Evolutionary conservation across 1,284 basidiomycete genomes (phyloP).

Genomic region (Jaminaea rosea): DNA sequence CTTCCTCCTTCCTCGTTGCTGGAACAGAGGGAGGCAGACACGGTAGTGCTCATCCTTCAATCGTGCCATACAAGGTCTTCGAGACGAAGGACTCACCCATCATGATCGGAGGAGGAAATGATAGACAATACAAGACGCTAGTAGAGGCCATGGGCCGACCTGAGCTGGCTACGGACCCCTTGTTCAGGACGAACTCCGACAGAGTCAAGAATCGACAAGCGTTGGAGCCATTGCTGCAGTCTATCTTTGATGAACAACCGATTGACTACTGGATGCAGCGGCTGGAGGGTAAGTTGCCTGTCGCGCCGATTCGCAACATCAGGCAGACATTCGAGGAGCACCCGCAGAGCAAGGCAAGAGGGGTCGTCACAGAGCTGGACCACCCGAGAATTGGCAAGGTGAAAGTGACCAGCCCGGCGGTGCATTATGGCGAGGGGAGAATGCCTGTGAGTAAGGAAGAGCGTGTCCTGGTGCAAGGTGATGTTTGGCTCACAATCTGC

Average conservation of each 20-base stretch:
- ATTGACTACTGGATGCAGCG: slow-evolving; percentile 28
- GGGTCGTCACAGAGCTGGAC: slow-evolving; percentile 58
- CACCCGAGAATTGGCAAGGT: slow-evolving; percentile 66
- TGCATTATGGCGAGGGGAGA: slow-evolving; percentile 73
- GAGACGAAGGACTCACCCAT: slow-evolving; percentile 77
- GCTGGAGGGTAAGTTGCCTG: slow-evolving; percentile 30
- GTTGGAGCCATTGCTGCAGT: slow-evolving; percentile 65
- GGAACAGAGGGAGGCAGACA: slow-evolving; percentile 76
- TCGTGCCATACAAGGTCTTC: slow-evolving; percentile 52
- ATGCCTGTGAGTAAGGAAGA: slow-evolving; percentile 42
- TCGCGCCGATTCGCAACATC: slow-evolving; percentile 70
- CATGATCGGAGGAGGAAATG: slow-evolving; percentile 87
- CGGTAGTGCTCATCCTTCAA: slow-evolving; percentile 70
- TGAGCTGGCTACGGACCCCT: slow-evolving; percentile 11
- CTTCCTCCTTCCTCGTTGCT: slow-evolving; percentile 68
- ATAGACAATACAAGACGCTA: slow-evolving; percentile 60
- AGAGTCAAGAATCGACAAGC: slow-evolving; percentile 68
- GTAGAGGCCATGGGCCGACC: slow-evolving; percentile 13
- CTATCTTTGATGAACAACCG: slow-evolving; percentile 42
- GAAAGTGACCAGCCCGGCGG: slow-evolving; percentile 76
- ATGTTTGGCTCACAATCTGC: neutral
- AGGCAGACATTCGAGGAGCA: slow-evolving; percentile 76
- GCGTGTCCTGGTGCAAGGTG: neutral
- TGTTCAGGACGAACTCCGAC: slow-evolving; percentile 53
- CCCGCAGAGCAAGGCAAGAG: slow-evolving; percentile 67